These are phyloP conservation scores for Scedosporium minutisporum DNA, from an alignment of 2,329 filamentous ascomycete genomes.

Conservation along the genomic window DNA sequence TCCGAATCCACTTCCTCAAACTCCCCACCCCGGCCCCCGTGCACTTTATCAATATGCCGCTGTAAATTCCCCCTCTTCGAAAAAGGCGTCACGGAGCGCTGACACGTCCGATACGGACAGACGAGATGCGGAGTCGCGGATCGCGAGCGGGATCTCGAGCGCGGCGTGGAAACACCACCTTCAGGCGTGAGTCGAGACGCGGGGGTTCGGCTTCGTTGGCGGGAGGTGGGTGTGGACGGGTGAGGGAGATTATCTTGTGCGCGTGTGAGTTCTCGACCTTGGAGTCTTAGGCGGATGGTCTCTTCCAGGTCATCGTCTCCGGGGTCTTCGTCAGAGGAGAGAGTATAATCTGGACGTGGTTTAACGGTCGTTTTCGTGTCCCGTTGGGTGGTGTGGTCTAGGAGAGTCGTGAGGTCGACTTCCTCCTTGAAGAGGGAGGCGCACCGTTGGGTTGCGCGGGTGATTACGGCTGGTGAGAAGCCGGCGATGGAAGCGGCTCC, in stretches of 20 bases:
- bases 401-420: conserved; percentile 55
- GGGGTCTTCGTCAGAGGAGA: background rate
- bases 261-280: background rate
- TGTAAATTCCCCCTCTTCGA: conserved; percentile 23
- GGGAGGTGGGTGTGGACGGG: conserved; percentile 7
- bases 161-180: conserved; percentile 1
- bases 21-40: conserved; percentile 20
- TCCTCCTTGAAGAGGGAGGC: conserved; percentile 63
- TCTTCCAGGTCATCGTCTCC: conserved; percentile 16
- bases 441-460: conserved; percentile 64
- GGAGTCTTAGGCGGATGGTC: conserved; percentile 16
- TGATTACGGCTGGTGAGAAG: conserved; percentile 55
- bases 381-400: conserved; percentile 14
- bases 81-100: conserved; percentile 27
- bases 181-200: background rate
- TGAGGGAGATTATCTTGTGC: conserved; percentile 6
- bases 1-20: conserved; percentile 29
- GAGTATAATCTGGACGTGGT: conserved; percentile 7
- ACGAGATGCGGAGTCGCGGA: conserved; percentile 18
- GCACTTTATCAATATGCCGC: conserved; percentile 28
- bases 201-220: conserved; percentile 1
- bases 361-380: background rate
- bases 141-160: conserved; percentile 5
- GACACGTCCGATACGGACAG: conserved; percentile 27
- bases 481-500: conserved; percentile 67